A percentile compares a stretch with the other conserved stretches of the same genome.
These are phyloP conservation scores for Pseudohalonectria lignicola DNA, from an alignment of 2,329 filamentous ascomycete genomes.

Conservation along the genomic window DNA sequence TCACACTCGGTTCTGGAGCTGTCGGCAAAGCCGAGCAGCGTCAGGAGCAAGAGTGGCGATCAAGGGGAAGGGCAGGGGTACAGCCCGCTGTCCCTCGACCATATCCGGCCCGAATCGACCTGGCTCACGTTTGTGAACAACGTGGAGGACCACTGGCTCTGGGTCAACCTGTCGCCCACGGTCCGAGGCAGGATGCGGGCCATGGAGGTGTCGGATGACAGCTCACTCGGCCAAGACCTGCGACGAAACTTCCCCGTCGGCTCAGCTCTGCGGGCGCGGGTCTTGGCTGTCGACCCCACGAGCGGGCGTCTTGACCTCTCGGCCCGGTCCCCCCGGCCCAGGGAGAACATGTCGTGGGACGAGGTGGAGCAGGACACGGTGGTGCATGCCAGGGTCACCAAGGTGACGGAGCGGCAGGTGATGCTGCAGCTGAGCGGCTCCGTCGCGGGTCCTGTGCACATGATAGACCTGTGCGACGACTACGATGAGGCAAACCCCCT, in stretches of 20 bases:
- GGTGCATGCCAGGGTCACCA: constrained; percentile 73
- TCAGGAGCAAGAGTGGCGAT: constrained; percentile 37
- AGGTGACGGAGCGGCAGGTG: constrained; percentile 72
- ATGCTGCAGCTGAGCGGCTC: constrained; percentile 76
- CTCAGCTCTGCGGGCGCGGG: constrained; percentile 73
- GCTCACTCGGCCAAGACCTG: constrained; percentile 67
- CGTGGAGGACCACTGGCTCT: constrained; percentile 64
- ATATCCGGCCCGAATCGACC: constrained; percentile 59
- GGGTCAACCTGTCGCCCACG: constrained; percentile 84
- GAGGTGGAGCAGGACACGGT: constrained; percentile 70
- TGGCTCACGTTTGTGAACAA: constrained; percentile 90
- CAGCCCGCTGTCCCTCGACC: constrained; percentile 54
- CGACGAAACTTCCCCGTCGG: constrained; percentile 76
- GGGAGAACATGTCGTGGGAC: constrained; percentile 52
- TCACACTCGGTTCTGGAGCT: constrained; percentile 80
- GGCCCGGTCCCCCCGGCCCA: constrained; percentile 49
- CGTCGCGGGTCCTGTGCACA: constrained; percentile 67
- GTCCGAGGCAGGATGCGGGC: constrained; percentile 74
- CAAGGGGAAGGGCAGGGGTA: constrained; percentile 14
- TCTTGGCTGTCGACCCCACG: constrained; percentile 60
- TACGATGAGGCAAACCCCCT: constrained; percentile 70
- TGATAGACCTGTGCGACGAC: constrained; percentile 79
- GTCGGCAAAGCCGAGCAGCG: constrained; percentile 63
- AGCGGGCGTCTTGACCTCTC: constrained; percentile 75
- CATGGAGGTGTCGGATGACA: constrained; percentile 78